Evolutionary conservation across 495 filamentous ascomycete species (phyloP), one percentile per base, ranked within the genome.

Genomic region (Aspergillus homomorphus): DNA sequence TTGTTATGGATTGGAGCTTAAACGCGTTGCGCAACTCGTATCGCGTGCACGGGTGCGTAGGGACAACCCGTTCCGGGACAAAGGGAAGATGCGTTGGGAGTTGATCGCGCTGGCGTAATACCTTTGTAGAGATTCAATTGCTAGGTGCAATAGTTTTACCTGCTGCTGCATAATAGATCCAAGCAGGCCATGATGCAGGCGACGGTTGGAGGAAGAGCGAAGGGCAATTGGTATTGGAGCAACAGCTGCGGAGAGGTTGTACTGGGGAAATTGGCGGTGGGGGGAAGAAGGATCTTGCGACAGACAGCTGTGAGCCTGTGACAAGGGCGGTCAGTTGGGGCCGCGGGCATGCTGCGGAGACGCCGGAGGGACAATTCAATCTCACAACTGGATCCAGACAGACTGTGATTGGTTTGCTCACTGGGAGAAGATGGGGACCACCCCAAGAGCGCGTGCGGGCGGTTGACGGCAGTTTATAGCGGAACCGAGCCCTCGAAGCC

Each of bases 151-250:
- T 8, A 46, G n/a, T 2, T 19, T 20, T 20, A 46, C 1, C 22
- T 3, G 22, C 42, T 23, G 10, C 23, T 43, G 19, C 12, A 43
- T 24, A 20, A 30, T 23, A 26, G 38, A n/a, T 12, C 14, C 43
- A 33, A 22, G 19, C 28, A 38, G 16, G 50, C 45, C 33, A 38
- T 38, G 33, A 38, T 38, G 33, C 33, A 38, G 33, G 41, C 42
- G 24, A 23, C 16, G 38, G 45, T 28, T n/a, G n/a, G n/a, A n/a
- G 33, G 56, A 51, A 41, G 46, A 57, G 46, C 48, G 26, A n/a
- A 57, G 12, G 15, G 38, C 51, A 24, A 23, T 43, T 14, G 51
- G 20, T 42, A 19, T n/a, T 18, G 8, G 6, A 42, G 30, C n/a
- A 20, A 23, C 16, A 19, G 28, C 15, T 7, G 33, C 23, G 48